Evolutionary conservation across 352 stramenopile species (phyloP).

Genomic region (Globisporangium middletonii): DNA sequence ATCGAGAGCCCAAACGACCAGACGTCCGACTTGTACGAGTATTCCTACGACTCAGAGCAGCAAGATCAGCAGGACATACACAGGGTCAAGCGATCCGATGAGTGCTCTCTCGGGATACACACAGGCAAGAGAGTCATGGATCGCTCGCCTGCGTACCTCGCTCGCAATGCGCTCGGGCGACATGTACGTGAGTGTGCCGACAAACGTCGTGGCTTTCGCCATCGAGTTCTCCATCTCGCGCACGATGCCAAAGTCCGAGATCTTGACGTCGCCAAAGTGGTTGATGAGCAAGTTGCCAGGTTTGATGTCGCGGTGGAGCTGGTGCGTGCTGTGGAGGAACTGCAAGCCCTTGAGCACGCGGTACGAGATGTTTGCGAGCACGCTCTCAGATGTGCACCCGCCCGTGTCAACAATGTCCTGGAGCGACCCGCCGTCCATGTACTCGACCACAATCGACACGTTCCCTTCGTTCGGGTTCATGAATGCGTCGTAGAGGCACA

Average conservation of each 20-base stretch:
- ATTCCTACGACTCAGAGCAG: slow-evolving; percentile 31
- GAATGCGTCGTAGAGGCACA: slow-evolving; percentile 93
- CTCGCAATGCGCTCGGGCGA: slow-evolving; percentile 90
- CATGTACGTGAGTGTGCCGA: slow-evolving; percentile 93
- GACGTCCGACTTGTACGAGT: slow-evolving; percentile 86
- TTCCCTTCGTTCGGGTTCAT: slow-evolving; percentile 89
- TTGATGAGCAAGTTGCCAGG: slow-evolving; percentile 93
- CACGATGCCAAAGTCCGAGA: slow-evolving; percentile 83
- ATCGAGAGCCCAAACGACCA: slow-evolving; percentile 86
- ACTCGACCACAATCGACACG: slow-evolving; percentile 94
- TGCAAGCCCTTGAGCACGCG: slow-evolving; percentile 81
- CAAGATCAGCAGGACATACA: neutral
- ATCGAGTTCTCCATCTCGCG: slow-evolving; percentile 84
- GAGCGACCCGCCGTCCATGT: slow-evolving; percentile 93
- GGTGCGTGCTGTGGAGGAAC: slow-evolving; percentile 88
- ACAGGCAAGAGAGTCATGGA: neutral
- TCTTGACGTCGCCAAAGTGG: slow-evolving; percentile 87
- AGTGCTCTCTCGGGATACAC: neutral
- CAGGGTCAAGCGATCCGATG: neutral
- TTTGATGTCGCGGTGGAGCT: slow-evolving; percentile 94
- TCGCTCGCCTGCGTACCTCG: slow-evolving; percentile 25
- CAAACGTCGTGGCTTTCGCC: slow-evolving; percentile 86
- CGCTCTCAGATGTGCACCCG: slow-evolving; percentile 78
- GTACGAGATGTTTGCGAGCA: slow-evolving; percentile 87
- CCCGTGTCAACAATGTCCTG: slow-evolving; percentile 90